A percentile compares a stretch with the other conserved stretches of the same genome.
Evolutionary conservation across 257 asterid genomes (phyloP).

Genomic region (Ilex aquifolium): DNA sequence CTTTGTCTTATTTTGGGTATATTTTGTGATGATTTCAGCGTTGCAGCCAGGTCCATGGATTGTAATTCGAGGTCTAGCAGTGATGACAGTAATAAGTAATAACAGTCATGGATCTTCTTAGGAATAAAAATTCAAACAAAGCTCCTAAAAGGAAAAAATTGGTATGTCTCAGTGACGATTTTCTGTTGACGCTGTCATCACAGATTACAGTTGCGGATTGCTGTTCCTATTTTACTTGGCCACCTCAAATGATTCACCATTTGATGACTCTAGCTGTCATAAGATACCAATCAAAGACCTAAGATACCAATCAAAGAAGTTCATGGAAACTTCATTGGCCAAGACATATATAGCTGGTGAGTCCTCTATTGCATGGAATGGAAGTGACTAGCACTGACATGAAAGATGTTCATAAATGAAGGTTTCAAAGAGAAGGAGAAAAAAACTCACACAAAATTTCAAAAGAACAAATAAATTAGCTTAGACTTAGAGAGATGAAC

Average conservation of each 20-base stretch:
- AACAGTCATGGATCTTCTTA: conserved; percentile 19
- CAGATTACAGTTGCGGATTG: conserved; percentile 1
- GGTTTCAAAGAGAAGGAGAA: too few relatives aligned
- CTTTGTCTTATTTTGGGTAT: neutral
- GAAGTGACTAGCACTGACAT: too few relatives aligned
- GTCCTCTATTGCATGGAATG: neutral
- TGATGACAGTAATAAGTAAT: conserved; percentile 17
- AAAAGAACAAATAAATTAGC: too few relatives aligned
- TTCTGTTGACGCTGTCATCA: neutral
- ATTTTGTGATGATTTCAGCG: conserved; percentile 8
- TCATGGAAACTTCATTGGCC: conserved; percentile 63
- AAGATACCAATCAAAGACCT: conserved; percentile 40
- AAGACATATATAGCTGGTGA: conserved; percentile 65
- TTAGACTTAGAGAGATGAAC: too few relatives aligned
- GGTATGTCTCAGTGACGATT: conserved; percentile 20
- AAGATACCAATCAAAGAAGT: conserved; percentile 41
- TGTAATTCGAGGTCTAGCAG: conserved; percentile 38
- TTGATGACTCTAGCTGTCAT: conserved; percentile 27
- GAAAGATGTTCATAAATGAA: too few relatives aligned
- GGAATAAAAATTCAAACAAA: conserved; percentile 21
- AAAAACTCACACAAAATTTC: too few relatives aligned
- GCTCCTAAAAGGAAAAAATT: conserved; percentile 16
- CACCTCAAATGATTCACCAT: conserved; percentile 19
- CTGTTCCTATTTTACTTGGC: conserved; percentile 12
- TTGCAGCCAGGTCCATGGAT: conserved; percentile 45